These are phyloP conservation scores for Filobasidium floriforme DNA, from an alignment of 768 basidiomycete genomes.

Conservation along the genomic window DNA sequence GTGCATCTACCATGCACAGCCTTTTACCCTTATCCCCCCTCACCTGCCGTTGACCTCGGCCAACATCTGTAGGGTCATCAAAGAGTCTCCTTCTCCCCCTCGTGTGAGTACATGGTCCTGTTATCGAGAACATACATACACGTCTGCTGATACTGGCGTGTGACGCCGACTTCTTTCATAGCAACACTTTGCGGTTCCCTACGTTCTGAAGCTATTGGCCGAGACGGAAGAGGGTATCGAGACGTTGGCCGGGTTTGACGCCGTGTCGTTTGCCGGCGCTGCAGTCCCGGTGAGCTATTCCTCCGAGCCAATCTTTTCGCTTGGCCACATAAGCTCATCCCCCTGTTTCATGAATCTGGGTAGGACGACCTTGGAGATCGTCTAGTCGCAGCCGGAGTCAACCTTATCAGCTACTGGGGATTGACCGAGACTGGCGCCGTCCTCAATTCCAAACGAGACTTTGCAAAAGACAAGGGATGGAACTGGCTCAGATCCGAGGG, in stretches of 20 bases:
- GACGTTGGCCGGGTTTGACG: conserved; percentile 49
- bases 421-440: conserved; percentile 44
- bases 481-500: conserved; percentile 50
- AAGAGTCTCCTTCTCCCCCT: conserved; percentile 32
- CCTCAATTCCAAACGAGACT: conserved; percentile 47
- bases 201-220: conserved; percentile 48
- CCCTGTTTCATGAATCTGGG: too few species aligned
- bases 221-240: conserved; percentile 51
- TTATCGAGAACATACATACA: too few species aligned
- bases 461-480: conserved; percentile 54
- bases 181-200: conserved; percentile 36
- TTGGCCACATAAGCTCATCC: too few species aligned
- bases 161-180: too few species aligned
- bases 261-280: conserved; percentile 54
- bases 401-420: conserved; percentile 52
- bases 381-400: conserved; percentile 51
- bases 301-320: too few species aligned
- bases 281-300: conserved; percentile 51
- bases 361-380: conserved; percentile 53
- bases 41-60: conserved; percentile 39
- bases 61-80: conserved; percentile 36
- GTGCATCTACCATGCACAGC: conserved; percentile 39
- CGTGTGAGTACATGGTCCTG: background rate
- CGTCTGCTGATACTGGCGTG: too few species aligned
- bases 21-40: conserved; percentile 41